Conservation (phyloP, 1,284 basidiomycete species). For the Macrocybe sp. region DNA sequence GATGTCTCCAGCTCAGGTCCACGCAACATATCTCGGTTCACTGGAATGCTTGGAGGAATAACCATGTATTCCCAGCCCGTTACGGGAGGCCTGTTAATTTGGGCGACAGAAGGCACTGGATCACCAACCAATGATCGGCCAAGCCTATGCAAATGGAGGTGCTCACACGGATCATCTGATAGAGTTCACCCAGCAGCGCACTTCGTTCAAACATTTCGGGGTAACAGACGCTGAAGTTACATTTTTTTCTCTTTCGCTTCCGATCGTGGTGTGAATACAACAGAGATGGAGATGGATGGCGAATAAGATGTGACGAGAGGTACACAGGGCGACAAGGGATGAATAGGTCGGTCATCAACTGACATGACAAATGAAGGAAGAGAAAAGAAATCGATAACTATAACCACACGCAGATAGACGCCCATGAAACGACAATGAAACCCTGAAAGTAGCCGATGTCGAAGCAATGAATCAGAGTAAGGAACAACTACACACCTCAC, state of each 20-base stretch:
- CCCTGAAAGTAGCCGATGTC: background rate
- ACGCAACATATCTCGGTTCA: too few relatives aligned
- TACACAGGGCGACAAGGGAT: constrained; percentile 4
- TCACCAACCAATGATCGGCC: too few relatives aligned
- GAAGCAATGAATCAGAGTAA: background rate
- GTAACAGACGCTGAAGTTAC: constrained; percentile 2
- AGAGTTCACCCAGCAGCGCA: too few relatives aligned
- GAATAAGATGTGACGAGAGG: constrained; percentile 12
- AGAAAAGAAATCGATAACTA: constrained; percentile 16
- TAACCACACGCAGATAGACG: constrained; percentile 15
- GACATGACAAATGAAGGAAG: constrained; percentile 13
- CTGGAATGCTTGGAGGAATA: too few relatives aligned
- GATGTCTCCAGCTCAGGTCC: too few relatives aligned
- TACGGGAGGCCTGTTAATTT: too few relatives aligned
- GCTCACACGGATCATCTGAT: too few relatives aligned
- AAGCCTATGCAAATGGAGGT: too few relatives aligned
- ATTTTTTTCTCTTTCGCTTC: constrained; percentile 15
- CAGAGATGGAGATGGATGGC: constrained; percentile 14
- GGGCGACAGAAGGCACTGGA: too few relatives aligned
- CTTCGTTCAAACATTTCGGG: background rate
- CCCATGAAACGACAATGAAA: constrained; percentile 3
- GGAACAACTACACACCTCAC: background rate
- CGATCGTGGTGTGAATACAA: constrained; percentile 18
- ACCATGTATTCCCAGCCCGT: too few relatives aligned
- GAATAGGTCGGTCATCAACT: constrained; percentile 9